phyloP scores from a whole-genome alignment of 495 filamentous ascomycete species.

The Penicillium cataractarum region DNA sequence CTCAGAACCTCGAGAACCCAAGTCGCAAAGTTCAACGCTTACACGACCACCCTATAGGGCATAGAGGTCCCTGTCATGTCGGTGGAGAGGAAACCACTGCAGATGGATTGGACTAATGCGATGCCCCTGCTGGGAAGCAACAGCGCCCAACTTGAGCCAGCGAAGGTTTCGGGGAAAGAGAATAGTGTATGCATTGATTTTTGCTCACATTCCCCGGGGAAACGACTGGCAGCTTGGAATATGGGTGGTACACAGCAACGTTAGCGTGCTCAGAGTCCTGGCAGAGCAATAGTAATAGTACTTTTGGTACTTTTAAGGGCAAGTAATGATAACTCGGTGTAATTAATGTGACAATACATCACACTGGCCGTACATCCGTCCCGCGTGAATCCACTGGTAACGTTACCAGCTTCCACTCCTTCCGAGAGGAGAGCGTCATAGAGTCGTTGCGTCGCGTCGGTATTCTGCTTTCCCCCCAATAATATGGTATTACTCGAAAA shows the following conservation, averaged over 20 bases:
- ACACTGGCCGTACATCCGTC: constrained; percentile 1
- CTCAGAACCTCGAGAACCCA: not conserved
- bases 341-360: constrained; percentile 10
- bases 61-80: not conserved
- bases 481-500: not conserved
- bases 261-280: not conserved
- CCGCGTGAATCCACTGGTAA: constrained; percentile 23
- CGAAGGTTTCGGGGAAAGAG: not conserved
- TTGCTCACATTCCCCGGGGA: constrained; percentile 2
- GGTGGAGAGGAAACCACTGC: not conserved
- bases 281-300: not conserved
- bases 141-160: not conserved
- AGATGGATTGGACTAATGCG: not conserved
- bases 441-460: constrained; percentile 20
- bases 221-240: not conserved
- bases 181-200: not conserved
- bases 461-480: constrained; percentile 9
- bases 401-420: constrained; percentile 25
- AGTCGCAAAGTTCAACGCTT: not conserved
- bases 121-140: not conserved
- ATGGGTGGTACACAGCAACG: not conserved
- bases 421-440: constrained; percentile 32
- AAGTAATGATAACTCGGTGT: no score
- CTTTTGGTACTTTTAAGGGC: not conserved
- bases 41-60: not conserved